A percentile compares a stretch with the other conserved stretches of the same genome.
phyloP scores from a whole-genome alignment of 345 rosid species.

The Dovyalis caffra region DNA sequence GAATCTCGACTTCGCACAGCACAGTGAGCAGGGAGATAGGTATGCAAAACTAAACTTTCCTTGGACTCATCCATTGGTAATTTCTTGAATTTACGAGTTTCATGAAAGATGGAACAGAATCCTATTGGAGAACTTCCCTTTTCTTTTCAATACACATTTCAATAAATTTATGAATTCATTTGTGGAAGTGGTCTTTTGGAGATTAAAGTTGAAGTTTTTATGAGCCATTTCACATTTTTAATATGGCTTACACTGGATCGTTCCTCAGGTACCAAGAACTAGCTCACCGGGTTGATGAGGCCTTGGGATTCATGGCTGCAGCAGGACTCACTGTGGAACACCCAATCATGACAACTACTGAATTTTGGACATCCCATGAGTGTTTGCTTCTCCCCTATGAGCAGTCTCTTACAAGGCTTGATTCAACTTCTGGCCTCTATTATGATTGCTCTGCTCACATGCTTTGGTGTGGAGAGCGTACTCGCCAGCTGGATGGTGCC shows the following conservation, averaged over 20 bases:
- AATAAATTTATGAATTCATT: not conserved
- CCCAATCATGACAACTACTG: conserved; percentile 32
- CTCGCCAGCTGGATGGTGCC: conserved; percentile 35
- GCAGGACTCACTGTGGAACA: conserved; percentile 32
- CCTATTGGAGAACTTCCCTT: not conserved
- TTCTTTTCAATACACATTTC: not conserved
- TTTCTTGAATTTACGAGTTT: not conserved
- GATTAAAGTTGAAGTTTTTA: not conserved
- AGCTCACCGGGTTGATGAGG: conserved; percentile 26
- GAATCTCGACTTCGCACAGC: conserved; percentile 32
- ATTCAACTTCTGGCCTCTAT: conserved; percentile 29
- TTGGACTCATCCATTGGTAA: not conserved
- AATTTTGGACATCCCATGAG: conserved; percentile 32
- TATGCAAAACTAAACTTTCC: conserved; percentile 3
- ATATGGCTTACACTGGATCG: not conserved
- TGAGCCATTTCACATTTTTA: not conserved
- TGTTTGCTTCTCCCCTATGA: conserved; percentile 31
- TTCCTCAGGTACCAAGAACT: conserved; percentile 25
- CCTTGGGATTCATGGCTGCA: conserved; percentile 31
- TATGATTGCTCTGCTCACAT: conserved; percentile 34
- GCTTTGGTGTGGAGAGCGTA: conserved; percentile 33
- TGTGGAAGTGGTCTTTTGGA: not conserved
- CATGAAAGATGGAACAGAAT: not conserved
- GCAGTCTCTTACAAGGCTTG: conserved; percentile 32
- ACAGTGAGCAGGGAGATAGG: conserved; percentile 34